Evolutionary conservation across 805 yeast genomes (phyloP).

Genomic region (Kluyveromyces wickerhamii): DNA sequence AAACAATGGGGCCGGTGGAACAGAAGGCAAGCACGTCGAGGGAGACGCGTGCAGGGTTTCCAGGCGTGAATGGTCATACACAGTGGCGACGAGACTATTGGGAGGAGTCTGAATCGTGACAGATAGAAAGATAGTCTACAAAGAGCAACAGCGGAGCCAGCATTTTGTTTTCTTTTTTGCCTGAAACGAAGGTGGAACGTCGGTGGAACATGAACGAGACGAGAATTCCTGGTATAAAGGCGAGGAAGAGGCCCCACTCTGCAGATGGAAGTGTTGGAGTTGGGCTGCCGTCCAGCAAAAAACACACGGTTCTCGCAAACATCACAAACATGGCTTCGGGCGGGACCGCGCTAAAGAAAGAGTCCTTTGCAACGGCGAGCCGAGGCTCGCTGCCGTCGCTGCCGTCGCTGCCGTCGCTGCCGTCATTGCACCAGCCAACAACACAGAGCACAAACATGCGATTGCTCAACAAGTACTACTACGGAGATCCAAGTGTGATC

Average conservation of each 20-base stretch:
- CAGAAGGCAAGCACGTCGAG: too few relatives aligned
- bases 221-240: slow-evolving; percentile 1
- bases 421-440: not conserved
- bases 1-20: too few relatives aligned
- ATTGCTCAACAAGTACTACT: slow-evolving; percentile 21
- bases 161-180: not conserved
- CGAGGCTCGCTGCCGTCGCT: too few relatives aligned
- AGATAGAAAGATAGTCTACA: too few relatives aligned
- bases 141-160: not conserved
- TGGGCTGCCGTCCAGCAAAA: slow-evolving; percentile 3
- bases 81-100: too few relatives aligned
- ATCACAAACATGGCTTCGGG: slow-evolving; percentile 10
- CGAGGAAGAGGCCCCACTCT: slow-evolving; percentile 1
- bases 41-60: too few relatives aligned
- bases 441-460: slow-evolving; percentile 10
- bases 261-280: too few relatives aligned
- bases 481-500: slow-evolving; percentile 26
- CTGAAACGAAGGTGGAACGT: not conserved
- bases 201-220: not conserved
- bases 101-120: too few relatives aligned
- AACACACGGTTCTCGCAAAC: slow-evolving; percentile 6
- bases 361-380: too few relatives aligned
- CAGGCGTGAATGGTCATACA: too few relatives aligned
- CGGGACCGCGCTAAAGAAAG: too few relatives aligned
- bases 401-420: too few relatives aligned